A percentile compares a stretch with the other conserved stretches of the same genome.
These are phyloP conservation scores for Phytopythium montanum DNA, from an alignment of 352 stramenopile species.

Conservation along the genomic window DNA sequence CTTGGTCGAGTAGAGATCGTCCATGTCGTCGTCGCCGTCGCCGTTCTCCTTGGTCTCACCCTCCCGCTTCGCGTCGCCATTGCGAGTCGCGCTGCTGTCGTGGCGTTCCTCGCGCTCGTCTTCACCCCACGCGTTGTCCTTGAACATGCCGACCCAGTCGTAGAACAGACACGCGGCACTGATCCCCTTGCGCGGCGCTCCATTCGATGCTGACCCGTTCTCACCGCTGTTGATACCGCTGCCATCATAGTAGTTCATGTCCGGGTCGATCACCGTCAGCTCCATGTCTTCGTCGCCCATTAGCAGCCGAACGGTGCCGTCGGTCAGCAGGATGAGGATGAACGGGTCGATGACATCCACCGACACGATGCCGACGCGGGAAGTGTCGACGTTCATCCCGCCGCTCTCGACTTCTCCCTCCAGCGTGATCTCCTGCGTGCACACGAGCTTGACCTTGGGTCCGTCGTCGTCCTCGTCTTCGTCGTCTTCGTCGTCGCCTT, in stretches of 20 bases:
- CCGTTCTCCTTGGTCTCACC: conserved; percentile 8
- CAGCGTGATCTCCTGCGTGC: conserved; percentile 81
- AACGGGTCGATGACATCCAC: conserved; percentile 84
- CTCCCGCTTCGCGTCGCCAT: conserved; percentile 13
- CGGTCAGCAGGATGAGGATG: conserved; percentile 75
- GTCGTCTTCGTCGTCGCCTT: conserved; percentile 12
- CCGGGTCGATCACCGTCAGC: conserved; percentile 73
- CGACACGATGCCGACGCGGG: conserved; percentile 71
- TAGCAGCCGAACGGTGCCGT: conserved; percentile 74
- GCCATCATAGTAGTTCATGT: conserved; percentile 53
- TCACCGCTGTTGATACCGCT: conserved; percentile 22
- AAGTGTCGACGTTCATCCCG: conserved; percentile 80
- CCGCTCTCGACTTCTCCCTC: conserved; percentile 77
- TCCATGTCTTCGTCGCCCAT: conserved; percentile 85
- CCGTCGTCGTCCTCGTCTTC: conserved; percentile 54
- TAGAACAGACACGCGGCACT: conserved; percentile 80
- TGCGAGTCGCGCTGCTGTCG: conserved; percentile 13
- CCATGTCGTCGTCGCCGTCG: conserved; percentile 67
- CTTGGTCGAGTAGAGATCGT: conserved; percentile 57
- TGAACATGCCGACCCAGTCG: conserved; percentile 82
- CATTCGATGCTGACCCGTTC: conserved; percentile 5
- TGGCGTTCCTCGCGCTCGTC: conserved; percentile 35
- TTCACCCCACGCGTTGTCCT: conserved; percentile 55
- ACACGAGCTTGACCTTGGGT: conserved; percentile 62
- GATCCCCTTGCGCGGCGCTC: conserved; percentile 27